phyloP scores from a whole-genome alignment of 1,284 basidiomycete genomes.

The Erythrobasidium hasegawianum region DNA sequence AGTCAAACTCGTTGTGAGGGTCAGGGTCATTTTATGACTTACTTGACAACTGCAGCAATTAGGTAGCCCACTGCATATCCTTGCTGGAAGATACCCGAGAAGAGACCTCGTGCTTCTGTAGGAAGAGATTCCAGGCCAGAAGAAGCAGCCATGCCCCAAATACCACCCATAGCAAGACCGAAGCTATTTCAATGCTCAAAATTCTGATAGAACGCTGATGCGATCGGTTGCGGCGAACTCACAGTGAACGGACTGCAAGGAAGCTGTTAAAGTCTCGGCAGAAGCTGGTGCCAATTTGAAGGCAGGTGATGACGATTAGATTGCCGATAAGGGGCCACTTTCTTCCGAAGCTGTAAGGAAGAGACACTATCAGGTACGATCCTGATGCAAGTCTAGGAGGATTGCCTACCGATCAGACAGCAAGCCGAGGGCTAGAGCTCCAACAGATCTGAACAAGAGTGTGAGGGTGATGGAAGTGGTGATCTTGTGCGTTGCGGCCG shows the following conservation, averaged over 20 bases:
- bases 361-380: conserved; percentile 44
- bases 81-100: conserved; percentile 77
- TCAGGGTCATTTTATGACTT: background rate
- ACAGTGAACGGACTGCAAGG: conserved; percentile 52
- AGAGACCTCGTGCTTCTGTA: conserved; percentile 76
- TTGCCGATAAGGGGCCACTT: conserved; percentile 88
- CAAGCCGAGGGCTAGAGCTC: conserved; percentile 72
- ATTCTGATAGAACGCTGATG: conserved; percentile 45
- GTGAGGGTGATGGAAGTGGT: conserved; percentile 73
- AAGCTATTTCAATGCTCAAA: conserved; percentile 54
- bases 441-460: conserved; percentile 76
- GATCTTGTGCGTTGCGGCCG: conserved; percentile 17
- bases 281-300: conserved; percentile 68
- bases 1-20: background rate
- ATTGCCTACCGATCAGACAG: conserved; percentile 39
- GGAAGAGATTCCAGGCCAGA: conserved; percentile 88
- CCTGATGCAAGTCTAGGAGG: background rate
- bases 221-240: conserved; percentile 40
- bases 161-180: conserved; percentile 74
- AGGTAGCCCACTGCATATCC: conserved; percentile 59
- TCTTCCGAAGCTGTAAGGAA: conserved; percentile 74
- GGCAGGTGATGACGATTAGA: conserved; percentile 61
- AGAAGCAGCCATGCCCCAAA: conserved; percentile 50
- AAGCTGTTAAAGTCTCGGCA: conserved; percentile 53
- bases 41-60: conserved; percentile 43